Conservation (phyloP, 2,329 filamentous ascomycete species). For the Teratosphaeria nubilosa region DNA sequence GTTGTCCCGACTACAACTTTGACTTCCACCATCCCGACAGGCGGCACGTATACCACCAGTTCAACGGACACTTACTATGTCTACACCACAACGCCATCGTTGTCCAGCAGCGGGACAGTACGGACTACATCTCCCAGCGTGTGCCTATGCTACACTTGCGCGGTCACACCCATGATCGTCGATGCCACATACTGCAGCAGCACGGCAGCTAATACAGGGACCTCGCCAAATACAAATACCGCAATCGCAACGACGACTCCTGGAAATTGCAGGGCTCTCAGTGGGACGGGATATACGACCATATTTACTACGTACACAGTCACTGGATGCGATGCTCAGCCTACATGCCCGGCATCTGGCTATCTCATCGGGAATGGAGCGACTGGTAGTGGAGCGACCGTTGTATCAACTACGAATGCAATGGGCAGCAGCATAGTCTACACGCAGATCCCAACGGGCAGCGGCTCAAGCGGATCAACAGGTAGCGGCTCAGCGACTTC, state of each 20-base stretch:
- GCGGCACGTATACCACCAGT: constrained; percentile 10
- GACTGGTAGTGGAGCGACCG: constrained; percentile 6
- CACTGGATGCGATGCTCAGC: constrained; percentile 20
- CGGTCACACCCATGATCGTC: constrained; percentile 17
- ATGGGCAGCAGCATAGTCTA: constrained; percentile 11
- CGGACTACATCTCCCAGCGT: neutral
- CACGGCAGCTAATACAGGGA: neutral
- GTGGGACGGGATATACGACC: constrained; percentile 20
- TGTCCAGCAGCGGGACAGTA: constrained; percentile 1
- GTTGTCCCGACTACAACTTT: constrained; percentile 9
- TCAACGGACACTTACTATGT: constrained; percentile 14
- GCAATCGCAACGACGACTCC: constrained; percentile 1
- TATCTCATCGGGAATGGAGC: constrained; percentile 12
- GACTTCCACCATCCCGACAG: constrained; percentile 7
- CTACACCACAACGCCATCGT: constrained; percentile 8
- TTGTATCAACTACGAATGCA: constrained; percentile 15
- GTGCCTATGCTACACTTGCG: constrained; percentile 21
- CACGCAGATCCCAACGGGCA: constrained; percentile 11
- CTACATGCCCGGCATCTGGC: constrained; percentile 19
- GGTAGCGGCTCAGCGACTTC: neutral
- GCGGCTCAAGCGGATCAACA: neutral
- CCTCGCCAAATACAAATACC: neutral
- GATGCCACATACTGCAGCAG: constrained; percentile 1
- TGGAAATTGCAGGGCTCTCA: constrained; percentile 19
- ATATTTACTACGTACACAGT: constrained; percentile 23